Conservation (phyloP, 768 basidiomycete species). For the Lentinula sp. region DNA sequence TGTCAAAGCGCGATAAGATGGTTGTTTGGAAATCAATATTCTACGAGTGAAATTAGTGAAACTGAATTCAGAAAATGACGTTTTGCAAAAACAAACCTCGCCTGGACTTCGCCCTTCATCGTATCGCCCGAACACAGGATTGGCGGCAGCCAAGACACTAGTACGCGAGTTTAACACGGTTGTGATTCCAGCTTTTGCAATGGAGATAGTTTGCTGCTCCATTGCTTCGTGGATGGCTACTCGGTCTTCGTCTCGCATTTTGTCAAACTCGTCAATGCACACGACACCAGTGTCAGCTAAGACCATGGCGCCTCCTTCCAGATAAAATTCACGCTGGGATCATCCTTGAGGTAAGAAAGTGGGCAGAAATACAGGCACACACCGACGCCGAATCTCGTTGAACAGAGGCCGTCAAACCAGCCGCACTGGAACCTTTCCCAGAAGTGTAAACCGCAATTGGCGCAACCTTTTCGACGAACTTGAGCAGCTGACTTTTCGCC, state of each 20-base stretch:
- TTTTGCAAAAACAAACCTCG: slow-evolving; percentile 46
- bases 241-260: slow-evolving; percentile 98
- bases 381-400: slow-evolving; percentile 91
- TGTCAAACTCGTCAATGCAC: slow-evolving; percentile 99
- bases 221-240: slow-evolving; percentile 99
- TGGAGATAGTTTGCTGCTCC: slow-evolving; percentile 99
- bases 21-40: slow-evolving; percentile 99
- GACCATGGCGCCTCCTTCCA: slow-evolving; percentile 99
- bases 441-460: slow-evolving; percentile 98
- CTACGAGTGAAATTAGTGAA: slow-evolving; percentile 23
- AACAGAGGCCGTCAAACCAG: slow-evolving; percentile 96
- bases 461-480: slow-evolving; percentile 99
- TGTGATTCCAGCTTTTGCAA: slow-evolving; percentile 98
- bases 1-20: slow-evolving; percentile 96
- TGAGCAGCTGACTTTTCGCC: slow-evolving; percentile 95
- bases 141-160: slow-evolving; percentile 93
- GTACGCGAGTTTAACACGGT: slow-evolving; percentile 95
- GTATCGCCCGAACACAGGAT: slow-evolving; percentile 96
- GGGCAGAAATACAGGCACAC: slow-evolving; percentile 20
- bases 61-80: background rate
- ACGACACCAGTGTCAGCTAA: slow-evolving; percentile 97
- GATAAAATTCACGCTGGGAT: slow-evolving; percentile 88
- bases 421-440: slow-evolving; percentile 97
- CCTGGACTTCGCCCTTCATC: slow-evolving; percentile 96
- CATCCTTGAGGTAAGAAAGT: background rate